Evolutionary conservation across 306 rosid species (phyloP).

Genomic region (Cicer chorassanicum): DNA sequence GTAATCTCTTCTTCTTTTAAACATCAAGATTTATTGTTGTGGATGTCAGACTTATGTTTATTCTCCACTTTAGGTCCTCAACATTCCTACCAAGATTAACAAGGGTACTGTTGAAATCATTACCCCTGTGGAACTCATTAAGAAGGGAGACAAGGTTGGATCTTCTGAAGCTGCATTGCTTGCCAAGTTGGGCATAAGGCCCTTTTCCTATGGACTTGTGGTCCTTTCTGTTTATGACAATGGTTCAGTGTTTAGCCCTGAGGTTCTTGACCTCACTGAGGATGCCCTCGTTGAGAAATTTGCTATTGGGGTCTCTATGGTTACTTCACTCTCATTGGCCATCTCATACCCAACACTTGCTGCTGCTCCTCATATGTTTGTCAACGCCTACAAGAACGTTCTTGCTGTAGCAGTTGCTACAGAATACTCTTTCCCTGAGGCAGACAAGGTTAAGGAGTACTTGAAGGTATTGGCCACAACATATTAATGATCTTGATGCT

Average conservation of each 20-base stretch:
- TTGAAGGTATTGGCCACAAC: slow-evolving; percentile 56
- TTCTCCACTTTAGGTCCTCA: slow-evolving; percentile 13
- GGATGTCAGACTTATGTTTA: neutral
- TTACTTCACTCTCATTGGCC: slow-evolving; percentile 56
- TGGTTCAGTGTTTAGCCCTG: slow-evolving; percentile 80
- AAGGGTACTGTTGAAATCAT: slow-evolving; percentile 32
- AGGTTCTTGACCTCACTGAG: slow-evolving; percentile 82
- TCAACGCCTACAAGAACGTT: slow-evolving; percentile 76
- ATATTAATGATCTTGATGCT: neutral
- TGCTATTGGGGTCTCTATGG: slow-evolving; percentile 72
- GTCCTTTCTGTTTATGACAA: slow-evolving; percentile 72
- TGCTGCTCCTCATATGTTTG: slow-evolving; percentile 80
- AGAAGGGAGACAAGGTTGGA: slow-evolving; percentile 21
- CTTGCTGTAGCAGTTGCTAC: slow-evolving; percentile 63
- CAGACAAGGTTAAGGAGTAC: slow-evolving; percentile 79
- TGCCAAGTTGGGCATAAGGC: slow-evolving; percentile 54
- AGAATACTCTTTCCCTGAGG: slow-evolving; percentile 55
- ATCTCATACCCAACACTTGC: slow-evolving; percentile 51
- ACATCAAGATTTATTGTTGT: neutral
- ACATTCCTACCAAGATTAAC: slow-evolving; percentile 31
- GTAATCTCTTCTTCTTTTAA: neutral
- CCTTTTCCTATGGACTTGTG: slow-evolving; percentile 86
- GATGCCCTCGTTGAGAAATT: slow-evolving; percentile 75
- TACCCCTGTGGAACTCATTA: slow-evolving; percentile 36
- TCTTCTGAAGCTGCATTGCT: slow-evolving; percentile 63